Conservation (phyloP, 2,329 filamentous ascomycete species). For the Paraphaeosphaeria minitans region DNA sequence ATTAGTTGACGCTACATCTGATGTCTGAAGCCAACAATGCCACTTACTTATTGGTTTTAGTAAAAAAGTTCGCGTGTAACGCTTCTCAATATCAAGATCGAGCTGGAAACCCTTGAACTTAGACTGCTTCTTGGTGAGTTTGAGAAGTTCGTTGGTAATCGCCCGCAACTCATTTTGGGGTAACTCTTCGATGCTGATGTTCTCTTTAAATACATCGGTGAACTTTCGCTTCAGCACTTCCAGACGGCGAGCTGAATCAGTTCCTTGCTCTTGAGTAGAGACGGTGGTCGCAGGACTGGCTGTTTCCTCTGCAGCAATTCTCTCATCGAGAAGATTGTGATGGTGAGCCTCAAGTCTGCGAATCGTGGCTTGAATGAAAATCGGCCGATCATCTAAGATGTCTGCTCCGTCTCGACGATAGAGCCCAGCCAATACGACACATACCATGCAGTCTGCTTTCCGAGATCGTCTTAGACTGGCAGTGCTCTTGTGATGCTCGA, state of each 20-base stretch:
- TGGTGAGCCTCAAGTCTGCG: neutral
- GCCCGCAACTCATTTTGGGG: neutral
- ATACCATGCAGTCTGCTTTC: slow-evolving; percentile 15
- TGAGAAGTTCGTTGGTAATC: neutral
- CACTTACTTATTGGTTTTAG: neutral
- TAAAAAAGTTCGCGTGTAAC: neutral
- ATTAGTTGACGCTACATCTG: neutral
- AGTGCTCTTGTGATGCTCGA: slow-evolving; percentile 14
- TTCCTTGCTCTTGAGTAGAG: neutral
- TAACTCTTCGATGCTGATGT: neutral
- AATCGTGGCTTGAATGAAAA: slow-evolving; percentile 13
- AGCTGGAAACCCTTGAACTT: neutral
- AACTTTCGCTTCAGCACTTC: neutral
- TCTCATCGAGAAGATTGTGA: neutral
- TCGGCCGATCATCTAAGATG: neutral
- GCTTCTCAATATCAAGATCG: neutral
- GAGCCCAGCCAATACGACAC: neutral
- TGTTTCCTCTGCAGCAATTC: neutral
- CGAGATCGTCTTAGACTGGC: slow-evolving; percentile 8
- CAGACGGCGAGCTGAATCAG: neutral
- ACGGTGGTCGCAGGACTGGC: neutral
- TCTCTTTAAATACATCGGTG: neutral
- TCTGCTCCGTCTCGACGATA: neutral
- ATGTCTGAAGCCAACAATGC: neutral
- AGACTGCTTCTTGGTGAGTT: neutral